Evolutionary conservation across 768 basidiomycete species (phyloP).

Genomic region (Hortiboletus campestris): DNA sequence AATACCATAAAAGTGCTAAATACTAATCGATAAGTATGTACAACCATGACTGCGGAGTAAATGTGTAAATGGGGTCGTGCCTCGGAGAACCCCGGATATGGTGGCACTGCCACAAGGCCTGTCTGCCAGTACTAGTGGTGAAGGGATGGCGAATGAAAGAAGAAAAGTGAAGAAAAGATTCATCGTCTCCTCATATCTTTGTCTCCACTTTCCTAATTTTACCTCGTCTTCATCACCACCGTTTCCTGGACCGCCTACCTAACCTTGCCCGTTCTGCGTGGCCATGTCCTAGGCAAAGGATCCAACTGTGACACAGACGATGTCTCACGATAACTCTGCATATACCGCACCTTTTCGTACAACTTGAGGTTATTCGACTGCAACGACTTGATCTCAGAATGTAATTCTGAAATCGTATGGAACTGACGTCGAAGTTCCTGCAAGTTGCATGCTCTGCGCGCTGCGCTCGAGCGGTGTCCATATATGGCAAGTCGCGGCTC

Average conservation of each 20-base stretch:
- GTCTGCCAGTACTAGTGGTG: no score
- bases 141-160: no score
- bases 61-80: no score
- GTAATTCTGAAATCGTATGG: conserved; percentile 91
- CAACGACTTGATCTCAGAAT: conserved; percentile 85
- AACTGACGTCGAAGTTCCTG: conserved; percentile 95
- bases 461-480: no score
- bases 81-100: no score
- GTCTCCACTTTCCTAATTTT: conserved; percentile 83
- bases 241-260: conserved; percentile 9
- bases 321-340: conserved; percentile 95
- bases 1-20: no score
- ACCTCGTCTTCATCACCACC: conserved; percentile 45
- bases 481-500: no score
- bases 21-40: no score
- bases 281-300: conserved; percentile 50
- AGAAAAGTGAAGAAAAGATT: no score
- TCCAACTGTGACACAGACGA: conserved; percentile 62
- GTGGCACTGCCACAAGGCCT: no score
- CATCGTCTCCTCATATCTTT: conserved; percentile 94
- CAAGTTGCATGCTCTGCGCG: not conserved
- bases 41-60: no score
- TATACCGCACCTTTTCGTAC: conserved; percentile 98
- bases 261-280: conserved; percentile 1
- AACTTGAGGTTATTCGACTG: conserved; percentile 96